Percentiles rank a stretch among this genome's conserved stretches.
phyloP scores from a whole-genome alignment of 495 filamentous ascomycete species.

The Daldinia concentrica region DNA sequence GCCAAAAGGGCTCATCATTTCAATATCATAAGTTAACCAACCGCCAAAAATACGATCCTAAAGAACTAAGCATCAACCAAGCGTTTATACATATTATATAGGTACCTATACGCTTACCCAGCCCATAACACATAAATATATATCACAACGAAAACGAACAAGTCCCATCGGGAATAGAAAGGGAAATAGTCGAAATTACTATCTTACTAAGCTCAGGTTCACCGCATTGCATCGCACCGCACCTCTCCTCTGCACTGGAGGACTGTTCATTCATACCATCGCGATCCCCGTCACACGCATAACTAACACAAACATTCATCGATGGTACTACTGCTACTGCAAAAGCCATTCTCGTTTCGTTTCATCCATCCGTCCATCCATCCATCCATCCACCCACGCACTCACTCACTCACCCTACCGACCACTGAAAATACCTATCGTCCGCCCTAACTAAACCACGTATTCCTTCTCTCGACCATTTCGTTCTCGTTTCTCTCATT shows the following conservation, averaged over 20 bases:
- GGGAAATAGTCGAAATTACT: constrained; percentile 38
- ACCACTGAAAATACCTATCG: neutral
- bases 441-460: neutral
- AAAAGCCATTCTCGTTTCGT: constrained; percentile 35
- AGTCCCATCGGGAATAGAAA: constrained; percentile 1
- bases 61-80: too few species aligned
- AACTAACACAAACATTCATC: constrained; percentile 2
- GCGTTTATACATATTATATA: too few species aligned
- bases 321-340: constrained; percentile 29
- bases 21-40: too few species aligned
- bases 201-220: constrained; percentile 31
- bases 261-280: neutral
- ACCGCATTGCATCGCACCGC: neutral
- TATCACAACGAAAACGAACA: too few species aligned
- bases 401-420: neutral
- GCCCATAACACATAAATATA: too few species aligned
- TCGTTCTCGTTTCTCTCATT: constrained; percentile 7
- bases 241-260: neutral
- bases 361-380: constrained; percentile 3
- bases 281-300: neutral
- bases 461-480: neutral
- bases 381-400: neutral
- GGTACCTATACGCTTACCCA: too few species aligned
- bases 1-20: too few species aligned
- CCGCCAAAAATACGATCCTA: too few species aligned